Evolutionary conservation across 2,329 filamentous ascomycete genomes (phyloP).

Genomic region (Fusarium avenaceum): DNA sequence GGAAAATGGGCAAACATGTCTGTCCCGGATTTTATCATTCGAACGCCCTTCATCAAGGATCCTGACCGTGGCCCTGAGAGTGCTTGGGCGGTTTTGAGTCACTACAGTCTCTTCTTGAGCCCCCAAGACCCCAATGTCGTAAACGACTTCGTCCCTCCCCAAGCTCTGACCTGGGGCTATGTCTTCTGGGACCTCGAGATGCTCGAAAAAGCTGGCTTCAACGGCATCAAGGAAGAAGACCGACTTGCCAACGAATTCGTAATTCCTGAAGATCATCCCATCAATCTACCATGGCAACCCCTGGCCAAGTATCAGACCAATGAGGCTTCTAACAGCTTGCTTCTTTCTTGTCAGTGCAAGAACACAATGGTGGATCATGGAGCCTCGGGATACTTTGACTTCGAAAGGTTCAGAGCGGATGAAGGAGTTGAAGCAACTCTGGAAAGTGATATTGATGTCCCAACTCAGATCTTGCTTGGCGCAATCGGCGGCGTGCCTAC

Average conservation of each 20-base stretch:
- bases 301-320: not conserved
- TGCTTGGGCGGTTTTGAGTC: conserved; percentile 7
- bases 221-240: not conserved
- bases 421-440: not conserved
- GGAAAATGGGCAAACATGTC: not conserved
- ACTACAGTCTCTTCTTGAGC: not conserved
- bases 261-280: not conserved
- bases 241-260: not conserved
- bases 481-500: not conserved
- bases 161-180: conserved; percentile 8
- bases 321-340: not conserved
- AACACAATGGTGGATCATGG: not conserved
- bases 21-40: conserved; percentile 5
- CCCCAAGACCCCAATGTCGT: not conserved
- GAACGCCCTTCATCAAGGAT: conserved; percentile 24
- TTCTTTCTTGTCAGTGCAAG: not conserved
- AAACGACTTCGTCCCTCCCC: not conserved
- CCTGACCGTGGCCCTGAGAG: conserved; percentile 8
- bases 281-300: not conserved
- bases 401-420: not conserved
- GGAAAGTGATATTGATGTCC: not conserved
- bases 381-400: conserved; percentile 18
- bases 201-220: conserved; percentile 5
- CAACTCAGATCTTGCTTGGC: not conserved
- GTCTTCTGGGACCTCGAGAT: conserved; percentile 30